These are phyloP conservation scores for Kluyveromyces sp. DNA, from an alignment of 1,139 yeast species.

Conservation along the genomic window DNA sequence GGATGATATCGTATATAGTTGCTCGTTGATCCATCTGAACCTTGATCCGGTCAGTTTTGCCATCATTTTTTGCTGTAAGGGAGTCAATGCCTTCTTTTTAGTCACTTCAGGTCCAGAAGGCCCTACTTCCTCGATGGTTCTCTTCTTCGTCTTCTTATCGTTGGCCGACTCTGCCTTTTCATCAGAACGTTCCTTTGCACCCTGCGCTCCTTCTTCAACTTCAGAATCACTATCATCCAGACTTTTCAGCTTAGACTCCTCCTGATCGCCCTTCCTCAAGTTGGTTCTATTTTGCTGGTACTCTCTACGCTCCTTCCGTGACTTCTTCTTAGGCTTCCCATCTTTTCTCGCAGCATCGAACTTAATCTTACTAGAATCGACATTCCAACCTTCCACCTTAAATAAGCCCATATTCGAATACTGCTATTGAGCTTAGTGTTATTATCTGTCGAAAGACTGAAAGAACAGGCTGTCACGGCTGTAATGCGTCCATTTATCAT, in stretches of 20 bases:
- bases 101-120: slow-evolving; percentile 5
- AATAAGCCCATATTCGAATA: slow-evolving; percentile 53
- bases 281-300: slow-evolving; percentile 9
- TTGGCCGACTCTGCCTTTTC: background rate
- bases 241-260: slow-evolving; percentile 4
- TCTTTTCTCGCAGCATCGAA: slow-evolving; percentile 38
- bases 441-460: background rate
- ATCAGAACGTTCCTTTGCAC: slow-evolving; percentile 4
- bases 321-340: slow-evolving; percentile 30
- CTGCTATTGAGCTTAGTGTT: background rate
- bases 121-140: slow-evolving; percentile 6
- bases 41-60: slow-evolving; percentile 90
- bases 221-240: slow-evolving; percentile 7
- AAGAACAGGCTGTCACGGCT: background rate
- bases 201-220: slow-evolving; percentile 9
- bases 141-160: slow-evolving; percentile 11
- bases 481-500: too few relatives aligned
- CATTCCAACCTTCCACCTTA: slow-evolving; percentile 76
- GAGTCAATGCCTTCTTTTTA: slow-evolving; percentile 52
- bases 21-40: slow-evolving; percentile 97
- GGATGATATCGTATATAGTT: slow-evolving; percentile 77
- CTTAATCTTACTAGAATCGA: slow-evolving; percentile 49
- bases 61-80: slow-evolving; percentile 93
- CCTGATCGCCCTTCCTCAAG: slow-evolving; percentile 8
- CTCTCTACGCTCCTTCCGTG: slow-evolving; percentile 14